Evolutionary conservation across 306 rosid species (phyloP).

Genomic region (Mimosa bimucronata): DNA sequence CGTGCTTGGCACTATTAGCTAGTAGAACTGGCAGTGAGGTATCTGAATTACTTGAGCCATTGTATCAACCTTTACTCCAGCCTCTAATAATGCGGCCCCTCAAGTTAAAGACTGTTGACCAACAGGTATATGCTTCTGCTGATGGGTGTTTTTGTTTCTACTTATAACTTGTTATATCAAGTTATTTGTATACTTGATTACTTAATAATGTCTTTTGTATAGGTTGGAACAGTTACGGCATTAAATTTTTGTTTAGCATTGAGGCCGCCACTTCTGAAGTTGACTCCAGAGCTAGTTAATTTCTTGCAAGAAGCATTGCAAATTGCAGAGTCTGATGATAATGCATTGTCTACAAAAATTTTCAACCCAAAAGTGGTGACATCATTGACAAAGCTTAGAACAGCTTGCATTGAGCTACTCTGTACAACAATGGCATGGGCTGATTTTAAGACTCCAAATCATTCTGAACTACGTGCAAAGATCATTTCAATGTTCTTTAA

Average conservation of each 20-base stretch:
- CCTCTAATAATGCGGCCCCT: conserved; percentile 87
- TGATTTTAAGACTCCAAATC: conserved; percentile 90
- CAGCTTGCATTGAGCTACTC: conserved; percentile 95
- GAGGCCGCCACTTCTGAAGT: conserved; percentile 98
- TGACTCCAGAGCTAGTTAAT: conserved; percentile 90
- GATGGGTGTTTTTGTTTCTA: conserved; percentile 22
- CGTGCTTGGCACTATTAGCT: conserved; percentile 93
- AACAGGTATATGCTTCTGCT: conserved; percentile 68
- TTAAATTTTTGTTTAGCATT: conserved; percentile 95
- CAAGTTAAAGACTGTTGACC: conserved; percentile 88
- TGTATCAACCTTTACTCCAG: conserved; percentile 88
- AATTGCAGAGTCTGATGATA: conserved; percentile 97
- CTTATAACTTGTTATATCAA: conserved; percentile 19
- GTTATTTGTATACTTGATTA: conserved; percentile 42
- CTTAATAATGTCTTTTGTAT: conserved; percentile 37
- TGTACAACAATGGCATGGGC: conserved; percentile 99
- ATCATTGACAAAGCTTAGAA: conserved; percentile 87
- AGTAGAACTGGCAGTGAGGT: conserved; percentile 99
- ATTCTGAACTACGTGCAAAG: conserved; percentile 94
- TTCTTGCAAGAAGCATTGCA: conserved; percentile 98
- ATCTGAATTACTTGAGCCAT: conserved; percentile 90
- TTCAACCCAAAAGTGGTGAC: conserved; percentile 93
- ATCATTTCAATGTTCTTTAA: conserved; percentile 97
- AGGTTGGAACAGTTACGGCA: conserved; percentile 98
- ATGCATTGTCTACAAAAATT: conserved; percentile 86